Evolutionary conservation across 192 early-diverging fungal species (phyloP), one percentile per base, ranked within the genome.

Genomic region (Allomyces macrogynus): DNA sequence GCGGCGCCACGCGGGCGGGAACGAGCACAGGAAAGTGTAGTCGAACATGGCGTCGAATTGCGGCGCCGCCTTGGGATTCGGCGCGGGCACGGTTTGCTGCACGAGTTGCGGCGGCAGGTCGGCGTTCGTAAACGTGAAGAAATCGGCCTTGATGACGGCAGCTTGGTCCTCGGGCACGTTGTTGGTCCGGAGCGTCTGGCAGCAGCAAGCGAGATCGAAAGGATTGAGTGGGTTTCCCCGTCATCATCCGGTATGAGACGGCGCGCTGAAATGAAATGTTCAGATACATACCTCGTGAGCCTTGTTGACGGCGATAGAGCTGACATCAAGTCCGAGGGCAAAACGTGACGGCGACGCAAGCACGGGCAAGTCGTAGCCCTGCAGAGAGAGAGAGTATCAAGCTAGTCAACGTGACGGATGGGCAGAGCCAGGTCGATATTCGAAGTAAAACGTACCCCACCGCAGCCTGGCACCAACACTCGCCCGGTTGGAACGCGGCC

Each of bases 331-430:
- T 16, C 89, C 89, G 40, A 78, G 74, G 60, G 84, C 81, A 68
- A 78, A 77, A 25, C 80, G 75, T 23, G 74, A 64, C 24, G 78
- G 72, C 32, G 32, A 40, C 8, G 86, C 83, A 16, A 91, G 72
- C 63, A 76, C 85, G 72, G 85, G 75, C 27, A 88, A 86, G 68
- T 93, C 91, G 67, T 88, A 86, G n/a, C 88, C 84, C 70, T 71
- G 20, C 16, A 23, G 32, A 40, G 3, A 40, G 32, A 0, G 3
- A 3, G 26, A 26, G 7, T 40, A 8, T 40, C 32, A 40, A 40
- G 32, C 32, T 7, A 40, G 32, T 40, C 5, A 40, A 8, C 7
- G 32, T 8, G 7, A 40, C 26, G 26, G 26, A 26, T 0, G 32
- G 32, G 32, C 32, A 40, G 8, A 3, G 32, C 7, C 3, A 8